Base-by-base conservation (phyloP, 306 rosid genomes). In the Corylus americana region DNA sequence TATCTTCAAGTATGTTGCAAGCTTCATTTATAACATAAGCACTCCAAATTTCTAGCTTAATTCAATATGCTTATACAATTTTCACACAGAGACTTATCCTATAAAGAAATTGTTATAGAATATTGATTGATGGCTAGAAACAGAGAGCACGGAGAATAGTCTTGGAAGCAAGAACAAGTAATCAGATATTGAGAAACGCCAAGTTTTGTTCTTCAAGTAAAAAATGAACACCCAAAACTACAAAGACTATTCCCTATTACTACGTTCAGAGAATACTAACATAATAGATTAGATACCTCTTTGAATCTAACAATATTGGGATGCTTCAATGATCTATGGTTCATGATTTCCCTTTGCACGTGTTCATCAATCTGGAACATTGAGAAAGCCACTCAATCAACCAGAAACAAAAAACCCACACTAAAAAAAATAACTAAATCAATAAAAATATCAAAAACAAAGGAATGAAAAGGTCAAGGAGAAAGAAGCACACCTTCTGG, bases 321-420 rank as follows among this genome's bases (percentile, higher is more conserved):
- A 83, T 93, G 97, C 90, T 93, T 89, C 85, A 93, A 74, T 55
- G 98, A 93, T 83, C 97, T 88, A 62, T 93, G 98, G 83, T 93
- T 93, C 97, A 93, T 85, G 87, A 93, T 93, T 75, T 93, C 98
- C 83, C 93, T 89, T 58, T 81, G 90, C 16, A 93, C 98, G 68
- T 89, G 84, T 71, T 93, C 97, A 75, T 89, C 98, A 81, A 93
- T 91, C 98, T 93, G 86, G 81, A 84, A 61, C 1, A 54, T 59
- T 71, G 57, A 47, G 22, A 57, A 78, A 17, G 27, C n/a, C 82
- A 35, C 29, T 11, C 57, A 50, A 17, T 54, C 55, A 85, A 76
- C 55, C 53, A 83, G 9, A 79, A 68, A 73, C 54, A 68, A 39
- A 50, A 5, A 42, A 42, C 70, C 73, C 76, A 70, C 7, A 77